Evolutionary conservation across 108 stramenopile species (phyloP).

Genomic region (Fistulifera solaris): DNA sequence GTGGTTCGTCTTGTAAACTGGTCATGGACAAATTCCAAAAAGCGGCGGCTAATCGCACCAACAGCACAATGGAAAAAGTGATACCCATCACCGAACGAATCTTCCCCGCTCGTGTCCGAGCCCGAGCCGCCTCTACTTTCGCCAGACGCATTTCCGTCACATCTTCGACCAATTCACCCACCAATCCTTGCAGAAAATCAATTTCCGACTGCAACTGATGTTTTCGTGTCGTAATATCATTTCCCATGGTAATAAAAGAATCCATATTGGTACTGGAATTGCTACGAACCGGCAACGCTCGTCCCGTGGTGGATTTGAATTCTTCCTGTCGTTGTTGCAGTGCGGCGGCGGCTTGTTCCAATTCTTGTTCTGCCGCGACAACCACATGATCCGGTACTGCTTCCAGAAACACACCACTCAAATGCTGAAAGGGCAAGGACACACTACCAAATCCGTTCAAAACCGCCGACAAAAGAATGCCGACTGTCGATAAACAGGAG

Average conservation of each 20-base stretch:
- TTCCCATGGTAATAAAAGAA: slow-evolving; percentile 16
- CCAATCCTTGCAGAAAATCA: slow-evolving; percentile 45
- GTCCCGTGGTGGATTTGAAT: background rate
- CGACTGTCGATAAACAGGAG: slow-evolving; percentile 53
- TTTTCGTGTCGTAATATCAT: slow-evolving; percentile 33
- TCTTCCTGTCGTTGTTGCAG: slow-evolving; percentile 15
- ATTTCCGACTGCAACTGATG: slow-evolving; percentile 41
- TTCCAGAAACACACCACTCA: slow-evolving; percentile 51
- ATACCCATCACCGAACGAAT: slow-evolving; percentile 36
- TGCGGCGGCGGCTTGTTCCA: slow-evolving; percentile 19
- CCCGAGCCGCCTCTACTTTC: slow-evolving; percentile 34
- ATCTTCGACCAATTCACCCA: slow-evolving; percentile 55
- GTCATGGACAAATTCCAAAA: slow-evolving; percentile 16
- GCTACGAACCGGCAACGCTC: background rate
- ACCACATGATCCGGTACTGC: slow-evolving; percentile 37
- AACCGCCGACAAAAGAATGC: slow-evolving; percentile 46
- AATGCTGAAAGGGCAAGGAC: slow-evolving; percentile 58
- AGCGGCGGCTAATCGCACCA: slow-evolving; percentile 44
- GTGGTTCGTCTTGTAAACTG: background rate
- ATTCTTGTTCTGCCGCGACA: slow-evolving; percentile 42
- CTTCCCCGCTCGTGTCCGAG: slow-evolving; percentile 48
- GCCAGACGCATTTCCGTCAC: slow-evolving; percentile 57
- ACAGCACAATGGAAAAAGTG: slow-evolving; percentile 51
- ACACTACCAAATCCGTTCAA: slow-evolving; percentile 78
- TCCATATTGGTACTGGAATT: background rate